Evolutionary conservation across 495 filamentous ascomycete genomes (phyloP).

Genomic region (Penicillium cosmopolitanum): DNA sequence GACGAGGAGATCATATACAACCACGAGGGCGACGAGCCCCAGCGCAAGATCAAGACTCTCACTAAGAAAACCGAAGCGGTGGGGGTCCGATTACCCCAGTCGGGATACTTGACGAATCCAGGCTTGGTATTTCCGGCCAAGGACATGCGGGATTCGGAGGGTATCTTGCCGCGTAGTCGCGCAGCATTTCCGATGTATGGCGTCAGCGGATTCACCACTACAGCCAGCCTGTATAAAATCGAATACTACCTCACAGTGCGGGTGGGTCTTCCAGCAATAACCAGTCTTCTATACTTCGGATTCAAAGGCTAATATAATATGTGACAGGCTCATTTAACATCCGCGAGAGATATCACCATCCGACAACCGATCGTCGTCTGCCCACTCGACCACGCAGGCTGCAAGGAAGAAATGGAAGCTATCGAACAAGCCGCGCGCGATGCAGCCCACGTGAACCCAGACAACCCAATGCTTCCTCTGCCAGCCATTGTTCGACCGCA

Average conservation of each 20-base stretch:
- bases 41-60: constrained; percentile 83
- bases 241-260: constrained; percentile 96
- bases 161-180: constrained; percentile 82
- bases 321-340: constrained; percentile 82
- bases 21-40: constrained; percentile 96
- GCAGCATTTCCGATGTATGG: constrained; percentile 87
- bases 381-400: constrained; percentile 90
- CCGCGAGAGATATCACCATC: constrained; percentile 84
- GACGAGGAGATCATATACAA: constrained; percentile 98
- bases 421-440: constrained; percentile 95
- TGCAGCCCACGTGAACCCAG: constrained; percentile 79
- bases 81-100: constrained; percentile 79
- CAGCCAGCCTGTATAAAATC: constrained; percentile 94
- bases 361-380: constrained; percentile 96
- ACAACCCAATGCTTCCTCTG: constrained; percentile 87
- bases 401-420: constrained; percentile 97
- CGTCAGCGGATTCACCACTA: constrained; percentile 89
- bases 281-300: not conserved
- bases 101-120: constrained; percentile 88
- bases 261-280: constrained; percentile 52
- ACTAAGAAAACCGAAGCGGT: constrained; percentile 82
- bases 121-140: constrained; percentile 90
- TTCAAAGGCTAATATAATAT: constrained; percentile 9
- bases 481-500: constrained; percentile 76
- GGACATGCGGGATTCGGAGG: constrained; percentile 85